Evolutionary conservation across 768 basidiomycete genomes (phyloP), one percentile per base, ranked within the genome.

Genomic region (Xerocomus brunneocitrinus): DNA sequence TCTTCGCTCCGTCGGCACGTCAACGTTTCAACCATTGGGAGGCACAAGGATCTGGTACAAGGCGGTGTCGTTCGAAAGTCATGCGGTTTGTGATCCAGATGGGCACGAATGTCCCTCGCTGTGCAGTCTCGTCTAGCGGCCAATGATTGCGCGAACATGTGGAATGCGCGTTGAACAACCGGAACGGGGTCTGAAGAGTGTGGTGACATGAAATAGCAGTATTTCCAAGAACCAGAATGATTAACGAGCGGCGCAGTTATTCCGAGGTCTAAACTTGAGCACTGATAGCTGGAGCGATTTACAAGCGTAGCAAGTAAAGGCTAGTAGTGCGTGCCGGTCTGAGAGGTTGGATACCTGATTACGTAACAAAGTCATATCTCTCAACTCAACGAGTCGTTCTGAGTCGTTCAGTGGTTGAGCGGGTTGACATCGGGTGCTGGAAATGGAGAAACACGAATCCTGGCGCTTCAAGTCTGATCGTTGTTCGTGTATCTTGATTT

Each of bases 61-160:
- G 57, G 61, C 57, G 25, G 58, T 63, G 58, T 59, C 40, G 52
- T 52, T 51, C 59, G 40, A 46, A 36, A 50, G 35, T 49, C 56
- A 49, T 67, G 63, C 48, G 44, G 53, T 52, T 51, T 52, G 49
- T 50, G 53, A 68, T 63, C 54, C 53, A 55, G 44, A 59, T 50
- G 58, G 52, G 46, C 57, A 63, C 59, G 64, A 58, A 52, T 50
- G 45, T 30, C 66, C 63, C 58, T 61, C 64, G 54, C 57, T 49
- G 59, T 55, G 58, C 52, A 64, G 64, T 50, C 54, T 54, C 45
- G 66, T 63, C 59, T 47, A 59, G 57, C 53, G 54, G 64, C 59
- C 57, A 51, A 52, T 65, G 52, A 49, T 67, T 60, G 65, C 57
- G 56, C 50, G 62, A 59, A 67, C 66, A 69, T 71, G 67, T 67